Percentiles rank a stretch among this genome's conserved stretches.
Conservation (phyloP, 331 rosid species). For the Ulmus americana region DNA sequence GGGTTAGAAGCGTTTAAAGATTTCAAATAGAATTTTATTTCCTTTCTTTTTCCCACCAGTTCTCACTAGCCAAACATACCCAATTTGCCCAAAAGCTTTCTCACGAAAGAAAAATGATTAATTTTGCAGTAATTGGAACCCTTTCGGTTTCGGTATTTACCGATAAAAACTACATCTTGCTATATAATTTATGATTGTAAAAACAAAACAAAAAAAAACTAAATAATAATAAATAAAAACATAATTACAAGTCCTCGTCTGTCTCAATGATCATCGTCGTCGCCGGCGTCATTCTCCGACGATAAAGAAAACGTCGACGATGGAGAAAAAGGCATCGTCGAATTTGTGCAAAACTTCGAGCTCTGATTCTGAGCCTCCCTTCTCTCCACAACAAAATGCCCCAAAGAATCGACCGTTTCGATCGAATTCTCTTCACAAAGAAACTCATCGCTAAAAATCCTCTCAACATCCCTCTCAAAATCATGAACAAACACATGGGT, state of each 20-base stretch:
- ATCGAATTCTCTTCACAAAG: slow-evolving; percentile 74
- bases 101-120: background rate
- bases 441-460: slow-evolving; percentile 61
- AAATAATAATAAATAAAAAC: slow-evolving; percentile 21
- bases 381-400: slow-evolving; percentile 48
- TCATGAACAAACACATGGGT: slow-evolving; percentile 89
- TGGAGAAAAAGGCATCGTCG: slow-evolving; percentile 16
- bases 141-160: background rate
- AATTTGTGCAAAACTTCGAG: slow-evolving; percentile 46
- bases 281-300: slow-evolving; percentile 26
- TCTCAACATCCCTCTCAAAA: slow-evolving; percentile 62
- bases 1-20: background rate
- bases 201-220: background rate
- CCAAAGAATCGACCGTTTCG: slow-evolving; percentile 45
- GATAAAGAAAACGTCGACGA: slow-evolving; percentile 20
- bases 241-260: slow-evolving; percentile 14
- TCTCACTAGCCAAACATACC: slow-evolving; percentile 8
- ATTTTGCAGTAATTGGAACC: too few relatives aligned
- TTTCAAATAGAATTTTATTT: slow-evolving; percentile 16
- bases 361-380: background rate
- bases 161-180: background rate
- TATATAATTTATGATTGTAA: slow-evolving; percentile 4
- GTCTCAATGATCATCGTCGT: slow-evolving; percentile 14
- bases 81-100: background rate
- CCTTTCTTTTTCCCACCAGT: slow-evolving; percentile 5